Evolutionary conservation across 2,329 filamentous ascomycete species (phyloP).

Genomic region (Phoma herbarum): DNA sequence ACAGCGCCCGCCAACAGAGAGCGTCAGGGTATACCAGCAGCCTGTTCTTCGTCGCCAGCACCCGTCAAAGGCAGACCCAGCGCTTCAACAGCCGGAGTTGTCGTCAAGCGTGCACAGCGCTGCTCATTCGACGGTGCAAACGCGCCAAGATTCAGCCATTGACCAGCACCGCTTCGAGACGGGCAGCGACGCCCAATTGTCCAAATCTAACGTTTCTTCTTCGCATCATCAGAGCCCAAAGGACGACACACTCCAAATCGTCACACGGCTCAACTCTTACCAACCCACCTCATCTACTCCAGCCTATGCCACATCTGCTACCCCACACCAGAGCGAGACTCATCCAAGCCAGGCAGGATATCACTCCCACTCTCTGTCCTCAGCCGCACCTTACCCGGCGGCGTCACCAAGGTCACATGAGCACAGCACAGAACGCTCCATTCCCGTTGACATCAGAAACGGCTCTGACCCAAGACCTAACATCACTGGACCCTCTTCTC

Average conservation of each 20-base stretch:
- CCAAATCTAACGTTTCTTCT: constrained; percentile 26
- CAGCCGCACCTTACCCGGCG: constrained; percentile 1
- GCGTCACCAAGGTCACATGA: constrained; percentile 27
- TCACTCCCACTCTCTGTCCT: constrained; percentile 20
- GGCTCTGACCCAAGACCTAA: constrained; percentile 16
- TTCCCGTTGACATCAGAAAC: constrained; percentile 14
- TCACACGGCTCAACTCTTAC: constrained; percentile 13
- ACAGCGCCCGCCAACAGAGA: constrained; percentile 5
- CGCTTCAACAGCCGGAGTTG: constrained; percentile 13
- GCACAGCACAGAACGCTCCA: constrained; percentile 14
- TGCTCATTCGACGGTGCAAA: constrained; percentile 18
- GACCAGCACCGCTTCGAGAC: constrained; percentile 29
- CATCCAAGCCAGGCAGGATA: constrained; percentile 13
- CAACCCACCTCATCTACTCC: constrained; percentile 19
- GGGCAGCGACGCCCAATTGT: constrained; percentile 26
- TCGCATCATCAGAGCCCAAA: constrained; percentile 26
- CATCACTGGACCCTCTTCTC: constrained; percentile 17
- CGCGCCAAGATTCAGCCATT: constrained; percentile 36
- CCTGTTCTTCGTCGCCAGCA: constrained; percentile 16
- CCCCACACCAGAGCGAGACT: constrained; percentile 13
- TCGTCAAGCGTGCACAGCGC: constrained; percentile 18
- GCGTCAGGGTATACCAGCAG: constrained; percentile 8
- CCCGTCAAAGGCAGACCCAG: constrained; percentile 11
- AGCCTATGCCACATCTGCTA: constrained; percentile 14
- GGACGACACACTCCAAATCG: constrained; percentile 7